These are phyloP conservation scores for Periconia sp. DNA, from an alignment of 2,329 filamentous ascomycete species.

Conservation along the genomic window DNA sequence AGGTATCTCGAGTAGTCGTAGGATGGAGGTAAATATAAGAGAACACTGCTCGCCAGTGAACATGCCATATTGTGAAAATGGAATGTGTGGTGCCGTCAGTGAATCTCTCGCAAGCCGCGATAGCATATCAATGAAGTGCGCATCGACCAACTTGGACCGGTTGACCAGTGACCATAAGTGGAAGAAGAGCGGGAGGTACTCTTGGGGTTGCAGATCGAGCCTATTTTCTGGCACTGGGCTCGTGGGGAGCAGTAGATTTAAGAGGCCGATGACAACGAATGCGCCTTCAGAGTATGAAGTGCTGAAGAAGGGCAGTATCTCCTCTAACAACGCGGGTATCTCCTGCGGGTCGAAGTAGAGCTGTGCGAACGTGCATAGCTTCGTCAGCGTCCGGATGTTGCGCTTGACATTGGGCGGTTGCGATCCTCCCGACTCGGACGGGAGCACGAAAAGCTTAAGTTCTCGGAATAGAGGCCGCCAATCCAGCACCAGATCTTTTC, in stretches of 20 bases:
- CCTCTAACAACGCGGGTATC: conserved; percentile 70
- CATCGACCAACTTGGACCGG: conserved; percentile 84
- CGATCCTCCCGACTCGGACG: conserved; percentile 74
- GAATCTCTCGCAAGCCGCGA: conserved; percentile 88
- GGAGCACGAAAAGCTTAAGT: conserved; percentile 86
- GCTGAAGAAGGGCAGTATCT: conserved; percentile 72
- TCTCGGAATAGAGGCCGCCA: conserved; percentile 95
- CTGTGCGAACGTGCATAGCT: conserved; percentile 88
- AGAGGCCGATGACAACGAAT: conserved; percentile 86
- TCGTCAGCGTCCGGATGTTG: conserved; percentile 77
- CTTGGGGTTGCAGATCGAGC: conserved; percentile 79
- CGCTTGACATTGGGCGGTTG: conserved; percentile 68
- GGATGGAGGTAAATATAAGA: conserved; percentile 87
- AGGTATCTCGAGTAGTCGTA: conserved; percentile 91
- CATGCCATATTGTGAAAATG: conserved; percentile 85
- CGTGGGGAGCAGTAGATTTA: conserved; percentile 89
- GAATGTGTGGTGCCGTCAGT: conserved; percentile 73
- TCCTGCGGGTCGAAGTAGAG: conserved; percentile 91
- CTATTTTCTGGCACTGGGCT: conserved; percentile 74
- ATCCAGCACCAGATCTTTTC: conserved; percentile 87
- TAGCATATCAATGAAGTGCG: conserved; percentile 86
- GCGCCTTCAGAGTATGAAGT: conserved; percentile 91
- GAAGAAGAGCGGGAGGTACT: conserved; percentile 92
- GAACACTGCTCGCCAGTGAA: conserved; percentile 92
- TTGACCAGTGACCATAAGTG: conserved; percentile 95